Base-by-base conservation (phyloP, 371 early-diverging fungal species). In the Saksenaea vasiformis region DNA sequence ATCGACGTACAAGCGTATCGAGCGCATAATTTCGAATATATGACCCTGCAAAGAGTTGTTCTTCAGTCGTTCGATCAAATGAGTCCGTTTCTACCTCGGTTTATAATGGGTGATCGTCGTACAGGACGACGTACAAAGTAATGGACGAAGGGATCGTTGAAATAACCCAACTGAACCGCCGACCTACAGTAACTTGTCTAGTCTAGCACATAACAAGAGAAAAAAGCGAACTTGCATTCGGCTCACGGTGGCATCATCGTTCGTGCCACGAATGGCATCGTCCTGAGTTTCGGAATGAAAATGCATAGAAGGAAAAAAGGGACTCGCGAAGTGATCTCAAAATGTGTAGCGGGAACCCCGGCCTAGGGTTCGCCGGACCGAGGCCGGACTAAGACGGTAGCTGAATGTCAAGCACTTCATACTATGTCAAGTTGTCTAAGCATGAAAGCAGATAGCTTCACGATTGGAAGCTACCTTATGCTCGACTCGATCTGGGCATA, bases 31-130 rank as follows among this genome's bases (percentile, higher is more conserved):
- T 87, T 15, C 97, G 88, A n/a, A 90, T 74, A 64, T 86, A 93
- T 0, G 91, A 84, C 14, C 91, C 91, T 90, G 44, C 53, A 57
- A 4, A 31, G 11, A 62, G n/a, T 69, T 22, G 67, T 59, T 66
- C n/a, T 58, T 60, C 19, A 24, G 54, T 24, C 3, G 17, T 11
- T 17, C 11, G 9, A 58, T 13, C 10, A 41, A 38, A 58, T 5
- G 39, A 17, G 56, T 56, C 56, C 5, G 5, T 27, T 35, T 8
- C 54, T 80, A 82, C 95, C 97, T 76, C 96, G 77, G 71, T 98
- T 97, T 61, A 98, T 96, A 53, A 98, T 84, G 36, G 97, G 98
- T n/a, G 94, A 87, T 11, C 93, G 78, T 19, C 89, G 76, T 1
- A 78, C 78, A 11, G 89, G 78, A 5, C 78, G 77, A 58, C 83